Base-by-base conservation (phyloP, 345 rosid species). In the Turnera subulata region DNA sequence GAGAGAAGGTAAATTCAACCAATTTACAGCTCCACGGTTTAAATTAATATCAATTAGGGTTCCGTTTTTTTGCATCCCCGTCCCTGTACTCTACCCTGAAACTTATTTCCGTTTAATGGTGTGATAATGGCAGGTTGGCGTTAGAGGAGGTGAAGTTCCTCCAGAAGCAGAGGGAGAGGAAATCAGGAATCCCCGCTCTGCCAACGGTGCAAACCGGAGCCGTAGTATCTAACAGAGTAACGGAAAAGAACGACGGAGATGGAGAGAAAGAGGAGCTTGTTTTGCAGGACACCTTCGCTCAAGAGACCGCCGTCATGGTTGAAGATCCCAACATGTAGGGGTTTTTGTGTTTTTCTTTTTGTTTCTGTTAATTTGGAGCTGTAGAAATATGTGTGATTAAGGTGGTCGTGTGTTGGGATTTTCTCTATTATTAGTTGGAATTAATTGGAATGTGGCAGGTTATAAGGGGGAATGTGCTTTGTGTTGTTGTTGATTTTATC, bases 201-300 rank as follows among this genome's bases (percentile, higher is more conserved):
- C 64, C 64, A 0, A 55, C 79, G 46, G 53, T 69, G 43, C 88
- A 78, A 59, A 63, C 55, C 17, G 81, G 73, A 38, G 70, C 61
- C 8, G 62, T 42, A 24, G 58, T 55, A 22, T 12, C 61, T 1
- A 68, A 58, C 12, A 87, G 82, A 72, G 23, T 70, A 25, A 66
- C 57, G 8, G 97, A 89, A 46, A 84, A 84, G 72, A 58, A 44
- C 38, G 99, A 87, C 19, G 85, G 74, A 5, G 99, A 87, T 48
- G 99, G 91, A 21, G 99, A 93, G 50, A 92, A 92, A 75, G 99
- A 93, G 35, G 99, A 93, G 56, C 82, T 89, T 59, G 99, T 93
- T 47, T 88, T 93, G 46, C 99, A 93, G 48, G 99, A 93, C 59
- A 93, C 99, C 22, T 89, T 89, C 54, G 97, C 99, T 67, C 99